phyloP scores from a whole-genome alignment of 352 stramenopile species.

The Pythium rhizo-oryzae region DNA sequence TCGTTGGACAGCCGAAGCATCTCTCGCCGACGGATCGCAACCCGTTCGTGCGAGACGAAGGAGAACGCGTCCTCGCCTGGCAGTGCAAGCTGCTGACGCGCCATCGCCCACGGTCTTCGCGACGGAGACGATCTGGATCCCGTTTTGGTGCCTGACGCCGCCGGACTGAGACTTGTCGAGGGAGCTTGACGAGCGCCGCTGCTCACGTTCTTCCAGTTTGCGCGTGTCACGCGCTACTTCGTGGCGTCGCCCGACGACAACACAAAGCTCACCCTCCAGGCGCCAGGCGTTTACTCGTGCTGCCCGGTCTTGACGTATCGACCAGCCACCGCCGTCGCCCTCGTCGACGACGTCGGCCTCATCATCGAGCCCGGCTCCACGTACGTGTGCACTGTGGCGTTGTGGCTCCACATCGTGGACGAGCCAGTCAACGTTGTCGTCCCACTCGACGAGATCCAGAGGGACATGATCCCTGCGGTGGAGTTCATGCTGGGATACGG shows the following conservation, averaged over 20 bases:
- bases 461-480: neutral
- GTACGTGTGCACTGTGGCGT: conserved; percentile 11
- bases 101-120: no score
- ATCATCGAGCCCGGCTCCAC: conserved; percentile 17
- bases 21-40: no score
- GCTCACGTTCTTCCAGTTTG: conserved; percentile 18
- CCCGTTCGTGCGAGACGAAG: no score
- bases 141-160: conserved; percentile 16
- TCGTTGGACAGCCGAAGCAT: no score
- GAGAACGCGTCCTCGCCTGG: no score
- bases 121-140: conserved; percentile 8
- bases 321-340: neutral
- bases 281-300: conserved; percentile 6
- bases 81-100: no score
- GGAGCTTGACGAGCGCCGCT: conserved; percentile 13
- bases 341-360: conserved; percentile 11
- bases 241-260: neutral
- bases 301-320: conserved; percentile 13
- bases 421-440: neutral
- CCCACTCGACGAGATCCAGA: neutral
- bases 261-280: conserved; percentile 3
- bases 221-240: conserved; percentile 14
- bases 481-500: conserved; percentile 18
- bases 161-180: neutral
- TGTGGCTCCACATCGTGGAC: neutral